A percentile compares a stretch with the other conserved stretches of the same genome.
Conservation (phyloP, 2,329 filamentous ascomycete genomes). For the Hypoxylon sp. region DNA sequence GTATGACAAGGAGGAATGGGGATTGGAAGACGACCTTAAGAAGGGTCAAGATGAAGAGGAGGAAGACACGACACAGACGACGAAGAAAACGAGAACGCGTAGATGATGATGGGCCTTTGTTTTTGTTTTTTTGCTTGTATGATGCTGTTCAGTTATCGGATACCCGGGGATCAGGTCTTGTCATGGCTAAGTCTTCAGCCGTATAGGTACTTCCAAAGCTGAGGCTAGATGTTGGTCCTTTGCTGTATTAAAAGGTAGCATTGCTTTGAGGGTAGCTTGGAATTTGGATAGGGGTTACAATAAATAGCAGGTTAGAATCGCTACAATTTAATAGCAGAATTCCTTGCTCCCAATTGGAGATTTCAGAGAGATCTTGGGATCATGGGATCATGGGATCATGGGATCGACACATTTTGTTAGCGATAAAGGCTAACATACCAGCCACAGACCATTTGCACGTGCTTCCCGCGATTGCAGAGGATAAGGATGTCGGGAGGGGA, state of each 20-base stretch:
- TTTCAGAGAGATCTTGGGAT: neutral
- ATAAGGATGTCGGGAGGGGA: conserved; percentile 28
- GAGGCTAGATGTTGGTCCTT: neutral
- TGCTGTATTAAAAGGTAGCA: neutral
- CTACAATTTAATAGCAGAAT: conserved; percentile 5
- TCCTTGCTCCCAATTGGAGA: neutral
- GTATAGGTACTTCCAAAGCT: neutral
- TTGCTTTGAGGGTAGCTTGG: neutral
- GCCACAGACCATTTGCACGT: conserved; percentile 24
- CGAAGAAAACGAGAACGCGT: conserved; percentile 71
- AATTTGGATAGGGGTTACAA: neutral
- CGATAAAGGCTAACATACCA: conserved; percentile 1
- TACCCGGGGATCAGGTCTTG: conserved; percentile 31
- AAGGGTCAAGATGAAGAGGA: conserved; percentile 88
- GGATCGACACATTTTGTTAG: conserved; percentile 6
- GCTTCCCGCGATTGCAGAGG: conserved; percentile 20
- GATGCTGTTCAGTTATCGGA: conserved; percentile 28
- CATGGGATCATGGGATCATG: conserved; percentile 8
- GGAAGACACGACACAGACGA: conserved; percentile 72
- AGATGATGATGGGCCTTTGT: conserved; percentile 51
- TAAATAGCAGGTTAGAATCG: neutral
- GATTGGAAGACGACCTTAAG: conserved; percentile 77
- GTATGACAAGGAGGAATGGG: conserved; percentile 87
- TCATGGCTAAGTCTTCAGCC: conserved; percentile 18
- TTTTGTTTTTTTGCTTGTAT: neutral